A percentile compares a stretch with the other conserved stretches of the same genome.
phyloP scores from a whole-genome alignment of 164 flowering plant genomes.

The Magnolia sinica region DNA sequence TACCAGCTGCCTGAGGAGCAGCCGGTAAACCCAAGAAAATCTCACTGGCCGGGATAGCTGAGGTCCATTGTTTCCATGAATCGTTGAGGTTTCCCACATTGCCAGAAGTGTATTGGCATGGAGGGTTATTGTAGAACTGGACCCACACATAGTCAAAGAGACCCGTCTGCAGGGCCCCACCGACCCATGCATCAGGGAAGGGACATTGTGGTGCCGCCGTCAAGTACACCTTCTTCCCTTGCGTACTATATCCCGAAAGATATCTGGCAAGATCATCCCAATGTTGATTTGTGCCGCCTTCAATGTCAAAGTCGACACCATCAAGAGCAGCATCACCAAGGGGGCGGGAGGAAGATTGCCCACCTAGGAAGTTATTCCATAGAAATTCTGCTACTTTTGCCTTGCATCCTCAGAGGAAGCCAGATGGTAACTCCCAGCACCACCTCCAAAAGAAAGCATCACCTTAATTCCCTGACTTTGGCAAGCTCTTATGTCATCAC shows the following conservation, averaged over 20 bases:
- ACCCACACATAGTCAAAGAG: conserved; percentile 38
- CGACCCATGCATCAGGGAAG: conserved; percentile 17
- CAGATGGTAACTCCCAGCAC: conserved; percentile 7
- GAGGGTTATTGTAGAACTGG: conserved; percentile 25
- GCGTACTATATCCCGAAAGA: background rate
- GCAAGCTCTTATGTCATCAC: conserved; percentile 10
- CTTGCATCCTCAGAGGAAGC: conserved; percentile 6
- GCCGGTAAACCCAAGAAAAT: conserved; percentile 8
- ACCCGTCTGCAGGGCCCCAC: conserved; percentile 17
- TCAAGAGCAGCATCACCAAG: conserved; percentile 6
- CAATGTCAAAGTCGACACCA: conserved; percentile 11
- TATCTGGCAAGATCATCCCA: conserved; percentile 1
- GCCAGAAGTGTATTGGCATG: conserved; percentile 5
- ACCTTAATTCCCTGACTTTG: background rate
- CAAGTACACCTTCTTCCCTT: conserved; percentile 10
- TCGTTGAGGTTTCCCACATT: background rate
- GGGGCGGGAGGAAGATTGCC: conserved; percentile 1
- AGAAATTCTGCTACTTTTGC: conserved; percentile 4
- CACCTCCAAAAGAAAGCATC: conserved; percentile 10
- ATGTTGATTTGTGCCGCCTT: conserved; percentile 1
- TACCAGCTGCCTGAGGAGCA: conserved; percentile 9
- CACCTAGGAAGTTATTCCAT: conserved; percentile 13
- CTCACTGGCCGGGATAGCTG: background rate
- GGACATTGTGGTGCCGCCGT: conserved; percentile 12
- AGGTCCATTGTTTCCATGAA: conserved; percentile 8